Conservation (phyloP, 768 basidiomycete species). For the Coprinopsis strossmayeri region DNA sequence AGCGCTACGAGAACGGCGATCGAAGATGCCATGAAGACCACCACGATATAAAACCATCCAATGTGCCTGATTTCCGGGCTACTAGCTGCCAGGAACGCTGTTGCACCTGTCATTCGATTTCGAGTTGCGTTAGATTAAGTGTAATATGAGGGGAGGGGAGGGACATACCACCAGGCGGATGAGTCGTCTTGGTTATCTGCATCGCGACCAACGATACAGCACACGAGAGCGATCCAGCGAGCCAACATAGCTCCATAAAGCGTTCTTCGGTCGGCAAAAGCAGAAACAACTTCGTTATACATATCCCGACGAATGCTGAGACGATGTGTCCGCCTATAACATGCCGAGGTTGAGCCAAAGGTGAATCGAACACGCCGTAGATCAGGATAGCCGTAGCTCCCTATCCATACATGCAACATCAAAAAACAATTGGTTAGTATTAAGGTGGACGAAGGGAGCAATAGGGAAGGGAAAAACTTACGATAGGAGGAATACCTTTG, state of each 20-base stretch:
- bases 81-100: constrained; percentile 42
- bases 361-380: constrained; percentile 46
- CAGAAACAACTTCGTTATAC: constrained; percentile 45
- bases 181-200: constrained; percentile 46
- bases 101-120: constrained; percentile 46
- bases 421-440: too few relatives aligned
- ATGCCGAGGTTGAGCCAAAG: constrained; percentile 46
- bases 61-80: constrained; percentile 34
- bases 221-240: constrained; percentile 40
- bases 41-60: constrained; percentile 48
- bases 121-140: too few relatives aligned
- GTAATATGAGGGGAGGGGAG: background rate
- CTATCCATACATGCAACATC: too few relatives aligned
- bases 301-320: constrained; percentile 40
- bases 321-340: constrained; percentile 47
- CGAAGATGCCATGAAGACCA: constrained; percentile 40
- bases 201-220: constrained; percentile 37
- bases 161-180: constrained; percentile 44
- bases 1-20: constrained; percentile 40
- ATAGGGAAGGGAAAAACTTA: too few relatives aligned
- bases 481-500: constrained; percentile 38
- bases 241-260: constrained; percentile 42
- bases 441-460: too few relatives aligned
- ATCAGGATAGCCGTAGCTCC: constrained; percentile 51
- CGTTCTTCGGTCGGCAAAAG: constrained; percentile 35